A percentile compares a stretch with the other conserved stretches of the same genome.
These are phyloP conservation scores for Candida chauliodis DNA, from an alignment of 805 yeast genomes.

Conservation along the genomic window DNA sequence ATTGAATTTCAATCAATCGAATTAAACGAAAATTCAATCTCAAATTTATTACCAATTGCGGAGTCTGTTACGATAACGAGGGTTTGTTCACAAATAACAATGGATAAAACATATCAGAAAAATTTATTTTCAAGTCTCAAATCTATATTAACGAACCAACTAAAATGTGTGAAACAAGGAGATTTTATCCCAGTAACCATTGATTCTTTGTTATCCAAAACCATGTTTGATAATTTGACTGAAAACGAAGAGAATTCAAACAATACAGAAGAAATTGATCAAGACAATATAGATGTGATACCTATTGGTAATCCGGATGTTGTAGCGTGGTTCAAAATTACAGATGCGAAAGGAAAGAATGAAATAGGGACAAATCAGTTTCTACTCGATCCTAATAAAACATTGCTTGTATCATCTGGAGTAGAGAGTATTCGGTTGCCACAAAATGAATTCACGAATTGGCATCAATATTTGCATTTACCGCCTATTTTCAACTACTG, in stretches of 20 bases:
- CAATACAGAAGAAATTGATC: conserved; percentile 10
- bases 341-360: conserved; percentile 43
- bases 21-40: conserved; percentile 14
- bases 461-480: conserved; percentile 47
- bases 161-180: conserved; percentile 57
- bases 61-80: conserved; percentile 62
- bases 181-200: conserved; percentile 77
- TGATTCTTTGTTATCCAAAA: conserved; percentile 62
- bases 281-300: conserved; percentile 27
- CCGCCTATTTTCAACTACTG: conserved; percentile 38
- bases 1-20: conserved; percentile 19
- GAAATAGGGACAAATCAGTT: conserved; percentile 34
- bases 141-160: conserved; percentile 52
- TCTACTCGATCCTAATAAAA: conserved; percentile 62
- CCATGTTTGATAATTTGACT: conserved; percentile 39
- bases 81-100: conserved; percentile 64
- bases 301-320: conserved; percentile 66
- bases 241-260: conserved; percentile 23
- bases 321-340: conserved; percentile 82
- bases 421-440: conserved; percentile 40
- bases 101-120: conserved; percentile 60
- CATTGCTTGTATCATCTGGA: conserved; percentile 71
- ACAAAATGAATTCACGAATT: conserved; percentile 30
- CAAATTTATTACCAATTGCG: conserved; percentile 46
- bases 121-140: conserved; percentile 60